Conservation (phyloP, 768 basidiomycete genomes). For the Mycena polygramma region DNA sequence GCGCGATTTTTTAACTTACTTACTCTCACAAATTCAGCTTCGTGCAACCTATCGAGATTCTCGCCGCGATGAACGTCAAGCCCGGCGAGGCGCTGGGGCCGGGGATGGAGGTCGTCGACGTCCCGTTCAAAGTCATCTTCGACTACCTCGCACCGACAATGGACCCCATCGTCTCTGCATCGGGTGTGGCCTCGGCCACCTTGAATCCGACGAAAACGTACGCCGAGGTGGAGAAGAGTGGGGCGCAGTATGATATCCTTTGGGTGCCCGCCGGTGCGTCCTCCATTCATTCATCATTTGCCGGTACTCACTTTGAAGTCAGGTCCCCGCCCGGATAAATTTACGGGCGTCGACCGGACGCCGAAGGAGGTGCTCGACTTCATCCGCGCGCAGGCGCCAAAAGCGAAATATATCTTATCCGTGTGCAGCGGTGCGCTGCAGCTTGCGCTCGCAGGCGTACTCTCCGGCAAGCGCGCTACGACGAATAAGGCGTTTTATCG, state of each 20-base stretch:
- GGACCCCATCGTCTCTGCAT: slow-evolving; percentile 36
- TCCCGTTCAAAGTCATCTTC: slow-evolving; percentile 36
- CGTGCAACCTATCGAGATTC: slow-evolving; percentile 39
- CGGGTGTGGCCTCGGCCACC: slow-evolving; percentile 24
- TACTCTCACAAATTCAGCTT: slow-evolving; percentile 16
- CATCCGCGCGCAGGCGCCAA: slow-evolving; percentile 41
- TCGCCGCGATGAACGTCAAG: slow-evolving; percentile 30
- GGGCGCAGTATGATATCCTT: slow-evolving; percentile 44
- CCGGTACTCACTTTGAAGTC: background rate
- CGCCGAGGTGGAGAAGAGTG: slow-evolving; percentile 34
- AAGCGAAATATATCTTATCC: slow-evolving; percentile 47
- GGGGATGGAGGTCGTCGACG: slow-evolving; percentile 2
- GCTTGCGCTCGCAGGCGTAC: slow-evolving; percentile 47
- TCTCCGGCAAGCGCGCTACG: slow-evolving; percentile 49
- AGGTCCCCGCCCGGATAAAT: slow-evolving; percentile 34
- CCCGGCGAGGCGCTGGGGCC: slow-evolving; percentile 1
- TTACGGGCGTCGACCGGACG: slow-evolving; percentile 30
- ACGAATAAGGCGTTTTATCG: slow-evolving; percentile 49
- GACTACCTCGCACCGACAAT: slow-evolving; percentile 40
- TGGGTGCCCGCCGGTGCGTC: slow-evolving; percentile 43
- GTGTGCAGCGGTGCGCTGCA: slow-evolving; percentile 48
- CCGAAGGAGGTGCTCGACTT: slow-evolving; percentile 41
- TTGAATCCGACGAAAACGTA: slow-evolving; percentile 43
- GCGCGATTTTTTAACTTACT: background rate
- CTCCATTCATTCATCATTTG: background rate